These are phyloP conservation scores for Microsporum canis DNA, from an alignment of 2,329 filamentous ascomycete genomes.

Conservation along the genomic window DNA sequence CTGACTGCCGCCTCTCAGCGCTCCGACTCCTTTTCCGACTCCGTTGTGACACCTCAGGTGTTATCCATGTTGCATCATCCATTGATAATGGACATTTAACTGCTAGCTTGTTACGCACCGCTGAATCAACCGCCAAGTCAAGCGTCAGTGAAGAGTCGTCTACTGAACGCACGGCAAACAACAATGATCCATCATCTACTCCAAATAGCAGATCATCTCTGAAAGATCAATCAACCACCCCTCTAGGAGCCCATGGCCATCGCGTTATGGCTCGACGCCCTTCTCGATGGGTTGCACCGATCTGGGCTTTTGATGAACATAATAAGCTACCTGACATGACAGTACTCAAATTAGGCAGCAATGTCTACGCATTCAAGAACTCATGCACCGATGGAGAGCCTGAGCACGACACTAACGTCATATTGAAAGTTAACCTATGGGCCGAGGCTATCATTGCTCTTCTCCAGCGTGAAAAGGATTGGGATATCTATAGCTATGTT, in stretches of 20 bases:
- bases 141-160: constrained; percentile 33
- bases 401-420: constrained; percentile 26
- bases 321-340: constrained; percentile 45
- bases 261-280: constrained; percentile 24
- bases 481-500: constrained; percentile 88
- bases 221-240: constrained; percentile 22
- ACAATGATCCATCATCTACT: constrained; percentile 23
- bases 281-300: constrained; percentile 32
- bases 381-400: constrained; percentile 23
- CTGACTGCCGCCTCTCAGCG: constrained; percentile 59
- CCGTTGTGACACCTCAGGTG: constrained; percentile 68
- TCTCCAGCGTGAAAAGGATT: constrained; percentile 64
- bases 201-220: constrained; percentile 22
- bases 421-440: constrained; percentile 56
- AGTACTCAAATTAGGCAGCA: constrained; percentile 37
- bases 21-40: constrained; percentile 73
- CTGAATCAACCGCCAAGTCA: constrained; percentile 39
- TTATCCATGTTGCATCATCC: constrained; percentile 58
- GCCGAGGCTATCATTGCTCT: constrained; percentile 65
- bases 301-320: constrained; percentile 49
- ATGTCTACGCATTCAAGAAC: constrained; percentile 40
- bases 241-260: constrained; percentile 25
- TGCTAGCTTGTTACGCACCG: constrained; percentile 55
- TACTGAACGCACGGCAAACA: constrained; percentile 27
- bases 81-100: constrained; percentile 66